Percentiles rank a stretch among this genome's conserved stretches.
These are phyloP conservation scores for Entamoeba moshkovskii DNA, from an alignment of 208 protist species.

Conservation along the genomic window DNA sequence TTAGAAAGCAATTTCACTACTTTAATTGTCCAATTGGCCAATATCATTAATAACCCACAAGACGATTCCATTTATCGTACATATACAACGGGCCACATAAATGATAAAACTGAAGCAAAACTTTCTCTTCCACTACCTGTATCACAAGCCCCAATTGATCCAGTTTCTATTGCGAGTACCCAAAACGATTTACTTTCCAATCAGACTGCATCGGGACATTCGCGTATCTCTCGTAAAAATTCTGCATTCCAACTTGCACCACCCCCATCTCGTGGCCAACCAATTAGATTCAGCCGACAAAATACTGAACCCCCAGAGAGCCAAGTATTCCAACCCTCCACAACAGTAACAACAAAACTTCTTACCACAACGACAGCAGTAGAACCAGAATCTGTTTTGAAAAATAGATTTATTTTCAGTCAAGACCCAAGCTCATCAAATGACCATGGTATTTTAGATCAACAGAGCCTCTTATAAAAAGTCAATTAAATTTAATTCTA, in stretches of 20 bases:
- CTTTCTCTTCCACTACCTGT: not conserved
- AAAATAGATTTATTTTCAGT: too few species aligned
- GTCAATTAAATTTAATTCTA: too few species aligned
- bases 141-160: too few species aligned
- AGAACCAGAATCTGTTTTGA: too few species aligned
- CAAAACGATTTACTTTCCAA: too few species aligned
- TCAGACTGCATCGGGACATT: not conserved
- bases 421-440: too few species aligned
- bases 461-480: too few species aligned
- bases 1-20: not conserved
- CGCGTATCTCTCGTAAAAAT: not conserved
- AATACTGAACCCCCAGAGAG: not conserved
- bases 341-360: too few species aligned
- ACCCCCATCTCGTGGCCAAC: not conserved
- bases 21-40: not conserved
- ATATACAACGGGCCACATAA: not conserved
- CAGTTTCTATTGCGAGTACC: too few species aligned
- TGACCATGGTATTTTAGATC: too few species aligned
- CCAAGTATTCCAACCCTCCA: not conserved
- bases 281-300: not conserved
- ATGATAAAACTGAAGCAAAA: not conserved
- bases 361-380: too few species aligned
- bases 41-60: not conserved
- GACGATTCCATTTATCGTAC: not conserved
- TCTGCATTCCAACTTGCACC: not conserved